Evolutionary conservation across 495 filamentous ascomycete genomes (phyloP).

Genomic region (Penicillium flavigenum): DNA sequence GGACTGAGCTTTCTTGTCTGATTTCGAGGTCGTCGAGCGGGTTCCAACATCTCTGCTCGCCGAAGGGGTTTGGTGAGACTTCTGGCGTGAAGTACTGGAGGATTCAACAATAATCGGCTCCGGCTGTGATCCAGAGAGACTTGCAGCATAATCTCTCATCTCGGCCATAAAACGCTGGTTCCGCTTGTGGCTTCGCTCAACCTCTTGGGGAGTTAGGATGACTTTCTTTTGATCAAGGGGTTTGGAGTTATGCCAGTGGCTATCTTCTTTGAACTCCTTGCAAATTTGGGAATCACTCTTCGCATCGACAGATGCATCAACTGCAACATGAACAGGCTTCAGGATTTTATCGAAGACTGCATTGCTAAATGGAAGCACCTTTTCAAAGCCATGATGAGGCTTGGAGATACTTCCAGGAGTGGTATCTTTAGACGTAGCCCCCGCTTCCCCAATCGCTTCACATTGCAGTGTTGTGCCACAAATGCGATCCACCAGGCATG

Average conservation of each 20-base stretch:
- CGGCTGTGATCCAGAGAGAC: conserved; percentile 47
- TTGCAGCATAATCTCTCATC: conserved; percentile 67
- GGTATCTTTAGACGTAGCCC: too few species aligned
- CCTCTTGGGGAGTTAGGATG: conserved; percentile 8
- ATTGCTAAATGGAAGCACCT: conserved; percentile 21
- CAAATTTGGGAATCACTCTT: conserved; percentile 11
- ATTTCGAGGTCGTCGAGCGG: background rate
- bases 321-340: conserved; percentile 47
- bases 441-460: background rate
- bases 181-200: conserved; percentile 14
- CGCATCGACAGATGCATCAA: conserved; percentile 20
- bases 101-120: conserved; percentile 11
- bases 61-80: background rate
- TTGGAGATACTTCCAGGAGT: background rate
- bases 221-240: conserved; percentile 44
- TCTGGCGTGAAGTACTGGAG: background rate
- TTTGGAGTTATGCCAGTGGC: conserved; percentile 66
- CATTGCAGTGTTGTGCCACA: background rate
- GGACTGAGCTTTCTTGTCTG: background rate
- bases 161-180: conserved; percentile 28
- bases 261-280: conserved; percentile 55
- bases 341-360: conserved; percentile 57
- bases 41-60: background rate
- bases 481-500: background rate
- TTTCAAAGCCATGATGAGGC: background rate